Conservation (phyloP, 106 monocot species). For the Apostasia shenzhenica region DNA sequence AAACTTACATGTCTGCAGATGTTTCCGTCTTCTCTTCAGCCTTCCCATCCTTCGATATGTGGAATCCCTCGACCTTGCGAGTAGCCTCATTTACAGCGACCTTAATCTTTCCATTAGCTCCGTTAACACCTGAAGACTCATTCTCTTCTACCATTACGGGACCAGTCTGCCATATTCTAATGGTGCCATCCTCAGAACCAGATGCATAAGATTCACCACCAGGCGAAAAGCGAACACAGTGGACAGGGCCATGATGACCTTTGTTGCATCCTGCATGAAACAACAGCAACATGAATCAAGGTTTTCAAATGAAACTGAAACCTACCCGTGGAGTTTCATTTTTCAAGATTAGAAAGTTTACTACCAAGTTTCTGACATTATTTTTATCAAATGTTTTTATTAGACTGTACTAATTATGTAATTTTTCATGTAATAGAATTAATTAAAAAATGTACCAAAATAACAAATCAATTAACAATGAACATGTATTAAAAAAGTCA, state of each 20-base stretch:
- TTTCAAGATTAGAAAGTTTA: neutral
- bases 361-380: too few species aligned
- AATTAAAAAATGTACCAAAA: neutral
- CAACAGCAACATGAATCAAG: neutral
- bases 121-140: slow-evolving; percentile 28
- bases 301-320: neutral
- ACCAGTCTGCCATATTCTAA: slow-evolving; percentile 83
- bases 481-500: too few species aligned
- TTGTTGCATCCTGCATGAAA: slow-evolving; percentile 85
- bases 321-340: neutral
- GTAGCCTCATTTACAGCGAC: slow-evolving; percentile 44
- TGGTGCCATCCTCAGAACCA: slow-evolving; percentile 96
- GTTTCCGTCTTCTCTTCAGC: slow-evolving; percentile 22
- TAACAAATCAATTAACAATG: neutral
- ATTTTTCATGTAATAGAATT: too few species aligned
- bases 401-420: too few species aligned
- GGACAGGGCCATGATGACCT: slow-evolving; percentile 95
- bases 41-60: slow-evolving; percentile 46
- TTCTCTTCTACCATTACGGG: slow-evolving; percentile 32
- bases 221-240: slow-evolving; percentile 88
- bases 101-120: slow-evolving; percentile 25
- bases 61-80: slow-evolving; percentile 53
- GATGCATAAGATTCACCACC: slow-evolving; percentile 92
- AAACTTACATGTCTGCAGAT: neutral
- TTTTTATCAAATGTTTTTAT: too few species aligned